These are phyloP conservation scores for Puccinia horiana DNA, from an alignment of 1,284 basidiomycete genomes.

Conservation along the genomic window DNA sequence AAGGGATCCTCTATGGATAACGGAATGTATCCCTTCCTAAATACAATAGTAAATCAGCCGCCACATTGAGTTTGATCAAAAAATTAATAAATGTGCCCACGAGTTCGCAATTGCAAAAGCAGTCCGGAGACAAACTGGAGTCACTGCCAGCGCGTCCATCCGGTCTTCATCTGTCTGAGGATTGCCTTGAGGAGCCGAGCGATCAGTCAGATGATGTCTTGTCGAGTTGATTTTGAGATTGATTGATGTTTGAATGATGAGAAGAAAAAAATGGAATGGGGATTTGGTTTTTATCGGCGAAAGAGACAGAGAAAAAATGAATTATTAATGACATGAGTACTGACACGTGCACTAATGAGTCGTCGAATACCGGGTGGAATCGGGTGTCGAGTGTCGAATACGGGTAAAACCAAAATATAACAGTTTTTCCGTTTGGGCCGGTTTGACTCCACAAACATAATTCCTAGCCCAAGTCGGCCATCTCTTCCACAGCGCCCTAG, in stretches of 20 bases:
- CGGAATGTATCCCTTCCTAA: neutral
- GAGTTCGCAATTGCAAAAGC: neutral
- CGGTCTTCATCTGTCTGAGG: neutral
- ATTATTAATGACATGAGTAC: too few species aligned
- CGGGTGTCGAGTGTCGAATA: too few species aligned
- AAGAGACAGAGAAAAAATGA: too few species aligned
- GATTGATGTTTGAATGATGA: too few species aligned
- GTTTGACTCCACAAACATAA: neutral
- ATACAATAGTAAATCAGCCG: neutral
- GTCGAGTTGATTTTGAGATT: too few species aligned
- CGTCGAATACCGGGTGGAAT: too few species aligned
- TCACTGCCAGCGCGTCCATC: neutral
- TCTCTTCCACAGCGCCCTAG: neutral
- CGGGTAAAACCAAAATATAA: too few species aligned
- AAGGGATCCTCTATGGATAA: neutral
- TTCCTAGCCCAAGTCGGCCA: neutral
- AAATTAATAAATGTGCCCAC: neutral
- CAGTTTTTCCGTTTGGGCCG: neutral
- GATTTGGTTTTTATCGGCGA: too few species aligned
- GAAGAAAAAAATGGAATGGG: too few species aligned
- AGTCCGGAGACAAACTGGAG: slow-evolving; percentile 1
- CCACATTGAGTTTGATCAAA: too few species aligned
- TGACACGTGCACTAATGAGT: too few species aligned
- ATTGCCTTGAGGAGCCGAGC: neutral
- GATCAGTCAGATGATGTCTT: too few species aligned